Conservation (phyloP, 83 land plant genomes). For the Isoetes engelmannii region DNA sequence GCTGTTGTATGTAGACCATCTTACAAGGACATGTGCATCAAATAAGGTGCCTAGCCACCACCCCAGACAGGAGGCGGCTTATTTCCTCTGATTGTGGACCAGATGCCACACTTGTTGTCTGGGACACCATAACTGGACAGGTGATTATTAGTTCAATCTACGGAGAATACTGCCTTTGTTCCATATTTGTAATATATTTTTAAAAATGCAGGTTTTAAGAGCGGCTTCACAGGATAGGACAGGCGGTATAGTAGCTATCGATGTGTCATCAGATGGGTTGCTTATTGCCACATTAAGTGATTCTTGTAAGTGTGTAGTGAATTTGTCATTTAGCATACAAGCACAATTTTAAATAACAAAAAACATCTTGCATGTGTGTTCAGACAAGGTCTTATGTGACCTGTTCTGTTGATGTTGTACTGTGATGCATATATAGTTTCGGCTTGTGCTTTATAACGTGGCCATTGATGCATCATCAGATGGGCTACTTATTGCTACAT, state of each 20-base stretch:
- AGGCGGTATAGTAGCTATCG: conserved; percentile 18
- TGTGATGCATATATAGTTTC: background rate
- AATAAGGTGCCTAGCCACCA: conserved; percentile 16
- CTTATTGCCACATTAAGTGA: conserved; percentile 18
- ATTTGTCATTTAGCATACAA: background rate
- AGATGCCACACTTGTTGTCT: conserved; percentile 14
- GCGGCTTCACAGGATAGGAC: conserved; percentile 16
- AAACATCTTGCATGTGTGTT: background rate
- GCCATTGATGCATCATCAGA: conserved; percentile 21
- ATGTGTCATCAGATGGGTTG: conserved; percentile 15
- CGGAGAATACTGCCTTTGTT: background rate
- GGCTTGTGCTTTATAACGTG: background rate
- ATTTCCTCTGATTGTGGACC: conserved; percentile 18
- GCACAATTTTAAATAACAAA: background rate
- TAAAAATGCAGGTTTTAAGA: conserved; percentile 7
- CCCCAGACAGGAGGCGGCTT: conserved; percentile 10
- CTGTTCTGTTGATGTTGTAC: background rate
- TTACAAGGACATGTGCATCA: conserved; percentile 23
- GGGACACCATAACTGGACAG: conserved; percentile 19
- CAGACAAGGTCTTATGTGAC: background rate
- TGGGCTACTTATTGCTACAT: conserved; percentile 18
- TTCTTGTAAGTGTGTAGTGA: background rate
- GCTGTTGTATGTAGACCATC: conserved; percentile 5
- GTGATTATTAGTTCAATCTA: background rate
- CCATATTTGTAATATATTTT: conserved; percentile 4